These are phyloP conservation scores for Hapsidospora chrysogenum DNA, from an alignment of 495 filamentous ascomycete species.

Conservation along the genomic window DNA sequence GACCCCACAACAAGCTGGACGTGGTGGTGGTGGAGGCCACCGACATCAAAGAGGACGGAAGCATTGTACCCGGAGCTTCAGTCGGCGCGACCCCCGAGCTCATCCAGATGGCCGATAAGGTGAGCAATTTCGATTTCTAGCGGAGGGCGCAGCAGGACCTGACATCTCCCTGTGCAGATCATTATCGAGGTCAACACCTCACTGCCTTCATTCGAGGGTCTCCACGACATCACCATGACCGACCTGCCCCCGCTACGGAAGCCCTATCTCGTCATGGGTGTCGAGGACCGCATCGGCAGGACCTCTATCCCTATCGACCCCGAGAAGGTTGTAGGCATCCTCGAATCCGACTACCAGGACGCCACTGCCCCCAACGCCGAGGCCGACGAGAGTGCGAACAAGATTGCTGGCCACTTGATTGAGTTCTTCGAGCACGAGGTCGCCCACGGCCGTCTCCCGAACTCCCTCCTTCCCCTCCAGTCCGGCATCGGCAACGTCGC, in stretches of 20 bases:
- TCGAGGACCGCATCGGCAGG: constrained; percentile 68
- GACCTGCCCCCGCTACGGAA: constrained; percentile 67
- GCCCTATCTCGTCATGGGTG: constrained; percentile 70
- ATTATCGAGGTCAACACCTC: constrained; percentile 90
- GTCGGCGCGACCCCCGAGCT: too few relatives aligned
- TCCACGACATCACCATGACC: constrained; percentile 83
- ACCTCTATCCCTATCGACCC: constrained; percentile 77
- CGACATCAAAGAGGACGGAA: too few relatives aligned
- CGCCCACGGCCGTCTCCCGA: constrained; percentile 53
- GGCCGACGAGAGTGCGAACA: constrained; percentile 52
- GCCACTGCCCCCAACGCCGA: constrained; percentile 64
- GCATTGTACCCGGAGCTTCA: too few relatives aligned
- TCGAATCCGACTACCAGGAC: constrained; percentile 74
- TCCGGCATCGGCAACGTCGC: constrained; percentile 90
- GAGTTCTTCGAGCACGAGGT: constrained; percentile 79
- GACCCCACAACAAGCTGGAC: too few relatives aligned
- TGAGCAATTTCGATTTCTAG: too few relatives aligned
- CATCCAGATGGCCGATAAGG: too few relatives aligned
- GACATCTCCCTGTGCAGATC: constrained; percentile 33
- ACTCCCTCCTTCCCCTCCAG: constrained; percentile 68
- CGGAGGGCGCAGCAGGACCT: too few relatives aligned
- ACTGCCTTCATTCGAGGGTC: constrained; percentile 68
- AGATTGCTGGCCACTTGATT: constrained; percentile 68
- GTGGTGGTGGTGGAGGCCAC: too few relatives aligned
- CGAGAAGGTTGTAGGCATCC: constrained; percentile 72